A percentile compares a stretch with the other conserved stretches of the same genome.
Evolutionary conservation across 345 rosid species (phyloP).

Genomic region (Eucalyptus rudis): DNA sequence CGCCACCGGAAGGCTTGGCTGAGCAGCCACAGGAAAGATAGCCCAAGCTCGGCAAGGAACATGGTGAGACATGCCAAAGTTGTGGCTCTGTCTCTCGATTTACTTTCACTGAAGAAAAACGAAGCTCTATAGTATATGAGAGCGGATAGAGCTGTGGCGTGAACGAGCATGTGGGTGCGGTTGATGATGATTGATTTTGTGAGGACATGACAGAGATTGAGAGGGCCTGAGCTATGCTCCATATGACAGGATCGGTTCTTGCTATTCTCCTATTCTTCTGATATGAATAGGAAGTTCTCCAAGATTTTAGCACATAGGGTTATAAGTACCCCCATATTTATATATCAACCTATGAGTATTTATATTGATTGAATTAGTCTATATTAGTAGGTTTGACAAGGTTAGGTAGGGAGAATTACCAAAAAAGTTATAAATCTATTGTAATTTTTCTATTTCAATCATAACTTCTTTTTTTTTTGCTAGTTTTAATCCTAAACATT

Average conservation of each 20-base stretch:
- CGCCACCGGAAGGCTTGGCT: slow-evolving; percentile 10
- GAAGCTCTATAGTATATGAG: slow-evolving; percentile 13
- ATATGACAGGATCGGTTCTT: neutral
- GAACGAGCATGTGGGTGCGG: slow-evolving; percentile 6
- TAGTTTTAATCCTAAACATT: too few species aligned
- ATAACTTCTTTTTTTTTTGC: too few species aligned
- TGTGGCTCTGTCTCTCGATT: neutral
- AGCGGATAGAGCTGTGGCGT: slow-evolving; percentile 8
- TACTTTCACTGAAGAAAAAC: neutral
- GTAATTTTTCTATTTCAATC: too few species aligned
- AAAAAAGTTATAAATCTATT: too few species aligned
- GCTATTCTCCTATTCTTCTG: neutral
- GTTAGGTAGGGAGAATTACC: neutral
- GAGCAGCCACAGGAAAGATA: slow-evolving; percentile 19
- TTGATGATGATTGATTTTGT: slow-evolving; percentile 4
- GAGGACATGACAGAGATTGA: slow-evolving; percentile 5
- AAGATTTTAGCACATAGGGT: neutral
- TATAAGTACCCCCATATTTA: neutral
- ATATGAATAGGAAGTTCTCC: neutral
- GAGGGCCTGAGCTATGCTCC: slow-evolving; percentile 3
- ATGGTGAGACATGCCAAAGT: slow-evolving; percentile 6
- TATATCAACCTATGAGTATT: neutral
- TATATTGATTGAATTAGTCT: neutral
- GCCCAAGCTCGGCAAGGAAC: slow-evolving; percentile 7
- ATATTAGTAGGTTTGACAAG: neutral